Percentiles rank a stretch among this genome's conserved stretches.
phyloP scores from a whole-genome alignment of 2,329 filamentous ascomycete genomes.

The Raffaelea albimanens region DNA sequence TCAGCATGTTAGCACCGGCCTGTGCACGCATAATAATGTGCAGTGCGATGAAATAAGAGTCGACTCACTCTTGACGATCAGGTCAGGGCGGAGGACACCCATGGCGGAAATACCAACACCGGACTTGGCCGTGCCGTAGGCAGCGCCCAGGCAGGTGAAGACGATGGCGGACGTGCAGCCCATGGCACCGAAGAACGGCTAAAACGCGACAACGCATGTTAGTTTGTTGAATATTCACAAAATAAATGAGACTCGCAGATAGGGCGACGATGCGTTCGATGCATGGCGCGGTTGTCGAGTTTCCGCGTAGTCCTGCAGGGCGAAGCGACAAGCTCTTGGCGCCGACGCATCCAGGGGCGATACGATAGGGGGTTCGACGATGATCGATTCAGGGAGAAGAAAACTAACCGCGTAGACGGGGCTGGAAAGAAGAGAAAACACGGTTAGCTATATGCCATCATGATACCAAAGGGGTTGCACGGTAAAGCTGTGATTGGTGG shows the following conservation, averaged over 20 bases:
- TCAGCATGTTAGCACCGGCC: background rate
- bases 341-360: background rate
- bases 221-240: background rate
- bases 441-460: conserved; percentile 5
- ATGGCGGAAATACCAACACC: conserved; percentile 97
- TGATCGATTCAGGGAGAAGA: background rate
- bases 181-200: conserved; percentile 94
- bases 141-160: conserved; percentile 58
- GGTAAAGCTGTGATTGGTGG: background rate
- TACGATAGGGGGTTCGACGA: conserved; percentile 11
- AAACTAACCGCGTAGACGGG: conserved; percentile 97
- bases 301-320: background rate
- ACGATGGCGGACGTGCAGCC: conserved; percentile 65
- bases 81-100: conserved; percentile 93
- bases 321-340: background rate
- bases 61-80: conserved; percentile 95
- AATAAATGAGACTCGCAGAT: background rate
- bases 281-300: too few relatives aligned
- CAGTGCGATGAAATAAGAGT: background rate
- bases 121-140: conserved; percentile 98
- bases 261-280: too few relatives aligned
- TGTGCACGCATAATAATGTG: background rate
- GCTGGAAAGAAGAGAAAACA: conserved; percentile 38
- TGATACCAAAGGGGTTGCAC: background rate
- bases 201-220: conserved; percentile 6